phyloP scores from a whole-genome alignment of 495 filamentous ascomycete genomes.

The Aspergillus carlsbadensis region DNA sequence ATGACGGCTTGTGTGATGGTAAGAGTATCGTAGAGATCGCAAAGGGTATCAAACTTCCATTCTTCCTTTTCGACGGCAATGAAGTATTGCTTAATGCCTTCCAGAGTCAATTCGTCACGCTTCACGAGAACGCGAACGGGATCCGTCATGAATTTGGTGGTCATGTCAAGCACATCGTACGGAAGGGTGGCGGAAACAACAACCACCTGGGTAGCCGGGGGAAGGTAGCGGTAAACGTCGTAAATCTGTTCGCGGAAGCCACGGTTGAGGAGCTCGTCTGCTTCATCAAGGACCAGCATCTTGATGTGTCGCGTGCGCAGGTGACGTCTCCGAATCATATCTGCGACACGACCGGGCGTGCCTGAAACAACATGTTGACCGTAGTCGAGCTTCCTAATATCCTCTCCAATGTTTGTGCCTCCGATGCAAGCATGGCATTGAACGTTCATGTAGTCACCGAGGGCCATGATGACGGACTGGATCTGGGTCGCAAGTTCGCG shows the following conservation, averaged over 20 bases:
- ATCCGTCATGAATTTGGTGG: constrained; percentile 99
- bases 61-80: constrained; percentile 99
- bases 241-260: constrained; percentile 99
- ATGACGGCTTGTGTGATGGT: constrained; percentile 99
- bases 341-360: constrained; percentile 91
- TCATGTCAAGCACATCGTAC: constrained; percentile 98
- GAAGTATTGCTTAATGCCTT: constrained; percentile 99
- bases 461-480: constrained; percentile 93
- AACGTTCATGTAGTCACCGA: constrained; percentile 99
- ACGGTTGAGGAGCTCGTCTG: constrained; percentile 87
- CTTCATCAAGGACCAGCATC: constrained; percentile 98
- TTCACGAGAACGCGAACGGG: constrained; percentile 99
- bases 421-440: constrained; percentile 99
- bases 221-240: constrained; percentile 96
- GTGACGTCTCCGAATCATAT: constrained; percentile 98
- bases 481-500: constrained; percentile 98
- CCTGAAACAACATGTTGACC: constrained; percentile 96
- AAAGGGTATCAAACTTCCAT: constrained; percentile 99
- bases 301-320: constrained; percentile 94
- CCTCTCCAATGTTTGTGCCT: constrained; percentile 94
- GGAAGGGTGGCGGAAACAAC: constrained; percentile 96
- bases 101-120: constrained; percentile 97
- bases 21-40: constrained; percentile 97
- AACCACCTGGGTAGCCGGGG: constrained; percentile 94
- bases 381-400: constrained; percentile 95